phyloP scores from a whole-genome alignment of 179 eudicot species.

The Corrigiola litoralis region DNA sequence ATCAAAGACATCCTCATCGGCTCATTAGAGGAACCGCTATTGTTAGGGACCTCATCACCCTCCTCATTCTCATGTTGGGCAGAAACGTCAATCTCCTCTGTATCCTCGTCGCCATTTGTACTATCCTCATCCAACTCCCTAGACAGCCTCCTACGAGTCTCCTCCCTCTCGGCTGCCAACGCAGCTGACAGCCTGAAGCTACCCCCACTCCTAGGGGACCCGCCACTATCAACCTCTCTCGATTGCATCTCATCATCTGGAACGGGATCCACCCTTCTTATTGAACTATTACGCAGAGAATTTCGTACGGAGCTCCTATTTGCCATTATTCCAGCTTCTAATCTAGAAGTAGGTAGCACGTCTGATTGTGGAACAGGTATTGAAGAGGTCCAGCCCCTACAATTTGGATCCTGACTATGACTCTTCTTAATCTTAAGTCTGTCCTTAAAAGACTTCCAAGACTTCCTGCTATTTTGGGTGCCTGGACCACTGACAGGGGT shows the following conservation, averaged over 20 bases:
- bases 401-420: conserved; percentile 28
- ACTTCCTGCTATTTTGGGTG: conserved; percentile 22
- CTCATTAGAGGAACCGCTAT: conserved; percentile 1
- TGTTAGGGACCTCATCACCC: conserved; percentile 14
- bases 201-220: conserved; percentile 32
- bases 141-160: conserved; percentile 27
- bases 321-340: not conserved
- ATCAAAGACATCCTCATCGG: conserved; percentile 54
- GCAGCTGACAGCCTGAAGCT: conserved; percentile 42
- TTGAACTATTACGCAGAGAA: conserved; percentile 25
- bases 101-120: conserved; percentile 7
- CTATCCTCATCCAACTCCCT: conserved; percentile 22
- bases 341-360: conserved; percentile 19
- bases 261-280: conserved; percentile 22
- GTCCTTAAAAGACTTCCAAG: conserved; percentile 50
- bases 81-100: conserved; percentile 7
- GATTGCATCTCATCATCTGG: conserved; percentile 27
- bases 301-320: conserved; percentile 24
- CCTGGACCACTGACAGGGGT: conserved; percentile 3
- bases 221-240: conserved; percentile 34
- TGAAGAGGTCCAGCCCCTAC: conserved; percentile 32
- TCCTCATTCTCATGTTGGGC: conserved; percentile 13
- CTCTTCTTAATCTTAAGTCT: conserved; percentile 41
- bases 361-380: conserved; percentile 36
- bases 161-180: conserved; percentile 35